These are phyloP conservation scores for Cadophora gregata DNA, from an alignment of 2,329 filamentous ascomycete genomes.

Conservation along the genomic window DNA sequence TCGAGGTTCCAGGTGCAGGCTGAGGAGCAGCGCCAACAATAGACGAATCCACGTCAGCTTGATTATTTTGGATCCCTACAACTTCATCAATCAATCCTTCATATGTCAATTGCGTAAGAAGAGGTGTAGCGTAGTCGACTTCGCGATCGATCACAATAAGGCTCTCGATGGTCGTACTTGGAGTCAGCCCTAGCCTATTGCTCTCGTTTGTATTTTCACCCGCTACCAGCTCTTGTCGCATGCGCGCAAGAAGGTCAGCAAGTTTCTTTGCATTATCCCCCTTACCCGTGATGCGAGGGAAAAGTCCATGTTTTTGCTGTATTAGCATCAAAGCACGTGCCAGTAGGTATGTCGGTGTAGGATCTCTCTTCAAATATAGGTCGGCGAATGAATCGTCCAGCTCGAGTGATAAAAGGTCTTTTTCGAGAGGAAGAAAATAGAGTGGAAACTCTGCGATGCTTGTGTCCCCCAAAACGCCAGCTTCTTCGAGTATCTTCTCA, in stretches of 20 bases:
- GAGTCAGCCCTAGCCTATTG: conserved; percentile 71
- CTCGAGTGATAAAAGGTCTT: conserved; percentile 90
- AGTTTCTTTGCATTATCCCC: conserved; percentile 92
- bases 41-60: conserved; percentile 89
- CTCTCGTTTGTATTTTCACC: conserved; percentile 74
- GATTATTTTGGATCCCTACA: conserved; percentile 90
- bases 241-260: conserved; percentile 84
- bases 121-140: conserved; percentile 88
- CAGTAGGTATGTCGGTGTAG: conserved; percentile 86
- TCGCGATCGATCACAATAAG: conserved; percentile 95
- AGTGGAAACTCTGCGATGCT: conserved; percentile 87
- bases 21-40: conserved; percentile 78
- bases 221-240: conserved; percentile 87
- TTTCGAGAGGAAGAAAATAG: conserved; percentile 89
- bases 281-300: conserved; percentile 93
- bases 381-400: conserved; percentile 86
- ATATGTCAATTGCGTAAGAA: conserved; percentile 95
- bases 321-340: conserved; percentile 94
- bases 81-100: conserved; percentile 95
- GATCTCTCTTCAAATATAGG: conserved; percentile 88
- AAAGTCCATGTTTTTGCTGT: conserved; percentile 89
- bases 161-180: conserved; percentile 87
- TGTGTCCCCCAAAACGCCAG: conserved; percentile 90
- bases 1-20: conserved; percentile 58
- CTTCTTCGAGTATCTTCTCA: conserved; percentile 89